phyloP scores from a whole-genome alignment of 225 moss, liverwort and hornwort genomes.

The Bryoerythrophyllum caledonicum region DNA sequence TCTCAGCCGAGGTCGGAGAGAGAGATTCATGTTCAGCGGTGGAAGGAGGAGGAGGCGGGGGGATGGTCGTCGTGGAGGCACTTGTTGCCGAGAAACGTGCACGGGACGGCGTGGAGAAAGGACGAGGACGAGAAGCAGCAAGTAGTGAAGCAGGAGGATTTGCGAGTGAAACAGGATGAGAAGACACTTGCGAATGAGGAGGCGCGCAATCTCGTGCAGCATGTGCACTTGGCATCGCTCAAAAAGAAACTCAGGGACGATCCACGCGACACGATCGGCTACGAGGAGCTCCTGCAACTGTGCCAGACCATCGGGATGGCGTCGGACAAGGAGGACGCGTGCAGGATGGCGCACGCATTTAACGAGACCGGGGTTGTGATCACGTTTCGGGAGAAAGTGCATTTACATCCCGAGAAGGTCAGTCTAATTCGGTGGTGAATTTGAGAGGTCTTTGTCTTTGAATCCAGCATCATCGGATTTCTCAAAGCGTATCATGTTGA shows the following conservation, averaged over 20 bases:
- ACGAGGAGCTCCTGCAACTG: slow-evolving; percentile 60
- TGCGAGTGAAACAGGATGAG: not conserved
- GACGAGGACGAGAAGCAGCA: slow-evolving; percentile 18
- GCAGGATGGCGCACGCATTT: slow-evolving; percentile 52
- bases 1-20: not conserved
- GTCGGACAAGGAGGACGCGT: slow-evolving; percentile 47
- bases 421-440: slow-evolving; percentile 14
- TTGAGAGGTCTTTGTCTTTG: not conserved
- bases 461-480: slow-evolving; percentile 1
- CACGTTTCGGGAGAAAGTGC: slow-evolving; percentile 79
- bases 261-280: slow-evolving; percentile 67
- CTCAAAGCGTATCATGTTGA: not conserved
- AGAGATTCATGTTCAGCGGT: not conserved
- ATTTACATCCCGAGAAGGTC: slow-evolving; percentile 88
- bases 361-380: slow-evolving; percentile 89
- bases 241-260: slow-evolving; percentile 61
- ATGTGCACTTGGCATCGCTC: slow-evolving; percentile 74
- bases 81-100: slow-evolving; percentile 18
- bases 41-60: slow-evolving; percentile 26
- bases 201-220: slow-evolving; percentile 69
- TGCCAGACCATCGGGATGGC: slow-evolving; percentile 64
- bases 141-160: not conserved
- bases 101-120: slow-evolving; percentile 29
- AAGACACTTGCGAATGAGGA: slow-evolving; percentile 47
- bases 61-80: slow-evolving; percentile 45